These are phyloP conservation scores for Byssothecium circinans DNA, from an alignment of 2,329 filamentous ascomycete genomes.

Conservation along the genomic window DNA sequence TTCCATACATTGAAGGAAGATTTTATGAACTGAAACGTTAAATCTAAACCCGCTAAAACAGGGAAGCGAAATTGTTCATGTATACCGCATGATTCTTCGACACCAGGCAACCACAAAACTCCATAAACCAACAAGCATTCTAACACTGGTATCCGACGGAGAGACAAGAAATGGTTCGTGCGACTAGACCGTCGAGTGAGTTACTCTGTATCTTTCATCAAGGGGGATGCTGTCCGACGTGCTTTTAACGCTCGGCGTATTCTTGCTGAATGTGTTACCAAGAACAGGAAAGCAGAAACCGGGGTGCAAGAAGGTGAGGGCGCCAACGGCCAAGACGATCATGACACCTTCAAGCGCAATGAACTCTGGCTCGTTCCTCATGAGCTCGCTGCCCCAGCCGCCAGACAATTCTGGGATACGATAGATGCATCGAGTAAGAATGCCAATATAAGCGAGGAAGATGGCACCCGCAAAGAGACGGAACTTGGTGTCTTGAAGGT, in stretches of 20 bases:
- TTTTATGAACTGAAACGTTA: too few species aligned
- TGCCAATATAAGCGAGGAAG: slow-evolving; percentile 46
- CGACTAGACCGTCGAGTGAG: not conserved
- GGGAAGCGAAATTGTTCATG: too few species aligned
- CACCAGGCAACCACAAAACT: too few species aligned
- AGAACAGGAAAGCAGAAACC: slow-evolving; percentile 42
- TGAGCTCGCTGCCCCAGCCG: slow-evolving; percentile 51
- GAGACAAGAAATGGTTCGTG: not conserved
- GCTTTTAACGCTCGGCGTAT: not conserved
- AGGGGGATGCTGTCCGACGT: not conserved
- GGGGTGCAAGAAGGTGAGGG: slow-evolving; percentile 54
- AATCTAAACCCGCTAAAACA: too few species aligned
- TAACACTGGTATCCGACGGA: too few species aligned
- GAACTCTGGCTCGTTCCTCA: slow-evolving; percentile 53
- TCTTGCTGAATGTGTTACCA: slow-evolving; percentile 1
- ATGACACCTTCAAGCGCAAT: slow-evolving; percentile 58
- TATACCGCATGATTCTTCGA: too few species aligned
- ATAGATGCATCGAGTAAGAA: slow-evolving; percentile 53
- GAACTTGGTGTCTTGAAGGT: slow-evolving; percentile 29
- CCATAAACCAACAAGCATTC: too few species aligned
- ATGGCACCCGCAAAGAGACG: slow-evolving; percentile 40
- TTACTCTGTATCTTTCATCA: not conserved
- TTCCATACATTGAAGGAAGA: too few species aligned
- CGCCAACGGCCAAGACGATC: slow-evolving; percentile 52
- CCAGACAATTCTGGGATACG: slow-evolving; percentile 53